Base-by-base conservation (phyloP, 768 basidiomycete genomes). In the Phylloporus sp. region DNA sequence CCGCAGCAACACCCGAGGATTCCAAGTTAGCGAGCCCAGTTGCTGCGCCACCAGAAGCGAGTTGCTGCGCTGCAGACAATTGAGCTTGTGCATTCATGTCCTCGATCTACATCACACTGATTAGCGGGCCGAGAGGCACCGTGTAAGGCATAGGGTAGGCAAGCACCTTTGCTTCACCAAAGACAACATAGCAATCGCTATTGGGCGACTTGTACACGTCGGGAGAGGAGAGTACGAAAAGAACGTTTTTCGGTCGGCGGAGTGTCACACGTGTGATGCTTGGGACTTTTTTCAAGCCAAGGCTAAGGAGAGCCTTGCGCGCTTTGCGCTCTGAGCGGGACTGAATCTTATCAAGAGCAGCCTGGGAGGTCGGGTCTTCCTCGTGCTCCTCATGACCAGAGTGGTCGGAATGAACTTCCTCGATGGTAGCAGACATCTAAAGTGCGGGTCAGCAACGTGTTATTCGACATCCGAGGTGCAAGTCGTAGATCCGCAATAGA, bases 111-210 rank as follows among this genome's bases (percentile, higher is more conserved):
- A 32, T 41, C n/a, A n/a, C n/a, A n/a, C 3, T 36, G 22, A 28
- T 62, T 42, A 51, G 54, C 45, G 11, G 13, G 26, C 22, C 16
- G 16, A 11, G 2, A 3, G 2, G 36, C 16, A 42, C 16, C 26
- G 23, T 29, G 28, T 22, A 47, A 47, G 50, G 55, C 18, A 56
- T n/a, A 51, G 54, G 54, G 57, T 41, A 55, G 54, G 22, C n/a
- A 31, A 42, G 8, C 18, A 87, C 87, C 83, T 93, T 93, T 49
- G 91, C 95, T 78, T 98, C 97, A 58, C 97, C 97, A 63, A 98
- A 99, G 57, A 99, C 94, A 68, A 99, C 92, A 80, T 99, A 97
- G 73, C 89, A 92, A 74, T 99, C 97, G 67, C 91, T 93, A 75
- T 92, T 94, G 38, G 88, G 85, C 45, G 91, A 93, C 79, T 97